A percentile compares a stretch with the other conserved stretches of the same genome.
Evolutionary conservation across 2,329 filamentous ascomycete genomes (phyloP).

Genomic region (Stagonosporopsis chrysanthemi): DNA sequence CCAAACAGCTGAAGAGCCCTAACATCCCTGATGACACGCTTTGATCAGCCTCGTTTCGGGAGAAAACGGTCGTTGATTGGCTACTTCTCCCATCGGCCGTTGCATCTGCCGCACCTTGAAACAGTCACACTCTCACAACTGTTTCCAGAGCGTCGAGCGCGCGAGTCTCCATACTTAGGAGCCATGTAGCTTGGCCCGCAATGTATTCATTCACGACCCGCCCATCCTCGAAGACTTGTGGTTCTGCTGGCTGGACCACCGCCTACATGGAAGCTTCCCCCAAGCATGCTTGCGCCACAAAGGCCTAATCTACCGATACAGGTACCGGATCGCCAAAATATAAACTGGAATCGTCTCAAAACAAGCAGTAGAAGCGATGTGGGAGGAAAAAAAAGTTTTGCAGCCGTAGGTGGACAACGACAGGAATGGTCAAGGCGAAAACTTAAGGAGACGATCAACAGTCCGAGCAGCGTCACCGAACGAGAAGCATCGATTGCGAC

Average conservation of each 20-base stretch:
- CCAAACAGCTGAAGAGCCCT: background rate
- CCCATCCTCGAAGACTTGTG: conserved; percentile 3
- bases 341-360: background rate
- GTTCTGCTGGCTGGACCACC: conserved; percentile 19
- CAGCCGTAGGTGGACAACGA: background rate
- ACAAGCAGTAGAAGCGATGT: background rate
- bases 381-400: conserved; percentile 13
- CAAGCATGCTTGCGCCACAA: conserved; percentile 10
- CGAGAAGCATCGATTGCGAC: background rate
- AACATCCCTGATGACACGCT: conserved; percentile 1
- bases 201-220: conserved; percentile 5
- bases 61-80: background rate
- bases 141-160: conserved; percentile 10
- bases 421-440: background rate
- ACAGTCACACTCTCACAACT: conserved; percentile 12
- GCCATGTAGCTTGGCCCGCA: background rate
- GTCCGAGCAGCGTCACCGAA: background rate
- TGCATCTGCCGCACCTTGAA: conserved; percentile 3
- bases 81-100: background rate
- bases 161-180: background rate
- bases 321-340: background rate
- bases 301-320: conserved; percentile 2
- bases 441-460: background rate
- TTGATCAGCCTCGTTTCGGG: background rate
- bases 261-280: conserved; percentile 1